A percentile compares a stretch with the other conserved stretches of the same genome.
phyloP scores from a whole-genome alignment of 805 yeast species.

The Metschnikowia dekortorum region DNA sequence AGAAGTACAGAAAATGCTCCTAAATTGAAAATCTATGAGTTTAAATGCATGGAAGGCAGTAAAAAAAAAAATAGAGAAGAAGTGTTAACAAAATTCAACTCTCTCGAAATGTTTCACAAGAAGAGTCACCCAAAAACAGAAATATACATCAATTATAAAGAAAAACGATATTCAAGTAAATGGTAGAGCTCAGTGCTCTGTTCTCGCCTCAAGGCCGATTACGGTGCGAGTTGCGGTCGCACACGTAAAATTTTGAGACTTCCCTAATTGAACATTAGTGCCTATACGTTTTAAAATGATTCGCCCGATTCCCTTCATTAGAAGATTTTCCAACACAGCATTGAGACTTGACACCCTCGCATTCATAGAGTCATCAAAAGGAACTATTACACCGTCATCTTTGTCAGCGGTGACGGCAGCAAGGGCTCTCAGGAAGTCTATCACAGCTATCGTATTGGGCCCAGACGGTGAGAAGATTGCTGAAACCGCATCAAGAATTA shows the following conservation, averaged over 20 bases:
- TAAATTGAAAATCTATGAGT: too few relatives aligned
- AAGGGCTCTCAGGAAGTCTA: constrained; percentile 63
- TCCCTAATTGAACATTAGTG: background rate
- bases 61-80: too few relatives aligned
- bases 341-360: constrained; percentile 54
- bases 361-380: constrained; percentile 60
- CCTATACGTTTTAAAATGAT: constrained; percentile 7
- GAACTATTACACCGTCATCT: constrained; percentile 59
- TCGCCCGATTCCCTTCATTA: constrained; percentile 8
- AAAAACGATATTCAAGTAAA: background rate
- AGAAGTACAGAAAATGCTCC: too few relatives aligned
- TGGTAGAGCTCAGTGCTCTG: background rate
- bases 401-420: constrained; percentile 79
- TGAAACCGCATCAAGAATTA: constrained; percentile 46
- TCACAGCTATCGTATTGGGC: constrained; percentile 77
- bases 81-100: too few relatives aligned
- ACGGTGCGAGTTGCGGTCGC: constrained; percentile 4
- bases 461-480: constrained; percentile 48
- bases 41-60: too few relatives aligned
- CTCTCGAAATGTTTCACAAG: too few relatives aligned
- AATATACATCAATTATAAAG: background rate
- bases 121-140: background rate
- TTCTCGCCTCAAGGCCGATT: background rate
- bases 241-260: constrained; percentile 1
- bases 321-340: constrained; percentile 11